These are phyloP conservation scores for Oxyria digyna DNA, from an alignment of 148 eudicot species.

Conservation along the genomic window DNA sequence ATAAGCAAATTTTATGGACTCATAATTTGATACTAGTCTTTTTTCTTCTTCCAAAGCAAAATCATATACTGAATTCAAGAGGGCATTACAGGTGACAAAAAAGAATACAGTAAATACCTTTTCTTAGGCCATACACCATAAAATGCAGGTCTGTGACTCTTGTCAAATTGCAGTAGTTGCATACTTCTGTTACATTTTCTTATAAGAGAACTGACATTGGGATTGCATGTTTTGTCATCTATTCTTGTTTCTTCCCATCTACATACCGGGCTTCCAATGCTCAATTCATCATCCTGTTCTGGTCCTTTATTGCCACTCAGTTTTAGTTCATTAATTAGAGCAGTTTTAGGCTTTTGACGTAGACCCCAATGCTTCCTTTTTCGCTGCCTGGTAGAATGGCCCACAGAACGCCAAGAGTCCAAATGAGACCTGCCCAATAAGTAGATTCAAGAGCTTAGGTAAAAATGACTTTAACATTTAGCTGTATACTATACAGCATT, in stretches of 20 bases:
- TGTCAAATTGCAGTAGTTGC: constrained; percentile 87
- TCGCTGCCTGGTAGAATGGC: constrained; percentile 36
- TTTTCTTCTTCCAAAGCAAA: background rate
- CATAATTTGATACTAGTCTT: background rate
- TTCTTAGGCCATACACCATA: constrained; percentile 83
- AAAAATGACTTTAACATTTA: constrained; percentile 1
- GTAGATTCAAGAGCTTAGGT: background rate
- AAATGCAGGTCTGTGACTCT: constrained; percentile 88
- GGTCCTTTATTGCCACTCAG: constrained; percentile 32
- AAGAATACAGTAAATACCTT: constrained; percentile 29
- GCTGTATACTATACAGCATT: background rate
- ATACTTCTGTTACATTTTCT: constrained; percentile 24
- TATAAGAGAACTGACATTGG: constrained; percentile 15
- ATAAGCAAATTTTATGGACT: background rate
- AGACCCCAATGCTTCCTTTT: constrained; percentile 59
- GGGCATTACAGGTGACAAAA: background rate
- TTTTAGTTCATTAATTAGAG: constrained; percentile 59
- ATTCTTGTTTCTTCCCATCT: constrained; percentile 33
- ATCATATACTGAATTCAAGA: background rate
- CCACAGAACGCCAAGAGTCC: constrained; percentile 54
- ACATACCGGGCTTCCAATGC: constrained; percentile 36
- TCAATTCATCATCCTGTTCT: constrained; percentile 38
- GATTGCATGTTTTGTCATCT: constrained; percentile 20
- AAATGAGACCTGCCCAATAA: constrained; percentile 40
- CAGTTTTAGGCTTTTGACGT: constrained; percentile 58